Base-by-base conservation (phyloP, 1,284 basidiomycete species). In the Inonotus obliquus region DNA sequence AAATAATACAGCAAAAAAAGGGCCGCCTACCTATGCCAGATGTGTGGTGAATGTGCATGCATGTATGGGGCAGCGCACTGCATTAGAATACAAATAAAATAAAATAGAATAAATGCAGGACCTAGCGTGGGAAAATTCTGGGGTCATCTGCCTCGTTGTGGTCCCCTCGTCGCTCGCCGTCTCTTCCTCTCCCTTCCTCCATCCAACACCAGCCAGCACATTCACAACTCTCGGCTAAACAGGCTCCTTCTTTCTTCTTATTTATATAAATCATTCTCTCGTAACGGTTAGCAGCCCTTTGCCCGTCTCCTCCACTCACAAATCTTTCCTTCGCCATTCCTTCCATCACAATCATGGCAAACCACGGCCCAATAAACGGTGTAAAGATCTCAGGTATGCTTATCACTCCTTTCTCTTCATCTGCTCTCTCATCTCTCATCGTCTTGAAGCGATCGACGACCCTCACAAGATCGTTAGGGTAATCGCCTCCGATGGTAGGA, bases 401-500 rank as follows among this genome's bases (percentile, higher is more conserved):
- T 68, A 60, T 66, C 69, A 70, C 67, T 9, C 4, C 32, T 70
- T 64, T 73, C 73, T 62, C 62, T 62, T 52, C 57, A 59, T 60
- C 52, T 59, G 39, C 60, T 56, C 35, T 54, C 60, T 55, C 62
- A 54, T 72, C 72, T 74, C 68, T 25, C 54, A 56, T 62, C 52
- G 57, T 55, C 66, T 57, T 57, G 54, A 70, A 90, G 87, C 86
- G 71, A 85, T 90, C 77, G 96, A 98, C 78, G 96, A 99, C 79
- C 95, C 96, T 27, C 86, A 90, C 77, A 94, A 94, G 77, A 83
- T 98, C 70, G 89, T 97, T 77, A 94, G 93, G 74, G 96, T 99
- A 69, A 82, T 92, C 70, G 96, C 96, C 65, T 93, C 91, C 66
- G 92, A 97, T 72, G 96, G 97, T 76, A 97, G 95, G 84, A 81